Base-by-base conservation (phyloP, 1,139 yeast species). In the Blastobotrys capitulatus region DNA sequence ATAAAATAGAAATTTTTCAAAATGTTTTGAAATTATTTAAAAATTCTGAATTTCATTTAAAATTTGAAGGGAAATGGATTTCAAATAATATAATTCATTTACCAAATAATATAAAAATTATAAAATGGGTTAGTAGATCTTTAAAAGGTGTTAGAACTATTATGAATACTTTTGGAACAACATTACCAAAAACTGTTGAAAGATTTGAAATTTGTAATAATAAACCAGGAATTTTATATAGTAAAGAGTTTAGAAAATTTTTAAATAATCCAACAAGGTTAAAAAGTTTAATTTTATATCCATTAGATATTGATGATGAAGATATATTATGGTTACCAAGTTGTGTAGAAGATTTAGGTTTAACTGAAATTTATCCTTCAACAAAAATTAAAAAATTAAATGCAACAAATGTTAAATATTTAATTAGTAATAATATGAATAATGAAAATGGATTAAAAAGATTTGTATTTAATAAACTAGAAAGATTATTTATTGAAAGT, bases 331-430 rank as follows among this genome's bases (percentile, higher is more conserved):
- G 44, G 44, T 18, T 46, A n/a, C 48, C 48, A 1, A 26, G n/a
- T 13, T 22, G 36, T 10, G 44, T 46, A 13, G 29, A 39, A 20
- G 44, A 46, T 25, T 19, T 46, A 25, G 48, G 44, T 32, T 10
- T 46, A 22, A 29, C 3, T 9, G 32, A 29, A 29, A 6, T 29
- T 29, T 46, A 39, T 6, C 18, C 44, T 19, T 10, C 6, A 1
- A 7, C 13, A 9, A 36, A 31, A 7, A 36, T n/a, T 9, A 42
- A 42, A 15, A 15, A 19, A 7, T 13, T 44, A 13, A 44, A 40
- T 13, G 15, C 22, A 13, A 9, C 44, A 5, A 22, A 40, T 34
- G 35, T 46, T 1, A 20, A 27, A n/a, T 46, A 46, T 19, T 25
- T 46, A 9, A 40, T 46, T 38, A 35, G 25, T 13, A 40, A 46